Evolutionary conservation across 768 basidiomycete species (phyloP), one percentile per base, ranked within the genome.

Genomic region (Boletus tomentosulus): DNA sequence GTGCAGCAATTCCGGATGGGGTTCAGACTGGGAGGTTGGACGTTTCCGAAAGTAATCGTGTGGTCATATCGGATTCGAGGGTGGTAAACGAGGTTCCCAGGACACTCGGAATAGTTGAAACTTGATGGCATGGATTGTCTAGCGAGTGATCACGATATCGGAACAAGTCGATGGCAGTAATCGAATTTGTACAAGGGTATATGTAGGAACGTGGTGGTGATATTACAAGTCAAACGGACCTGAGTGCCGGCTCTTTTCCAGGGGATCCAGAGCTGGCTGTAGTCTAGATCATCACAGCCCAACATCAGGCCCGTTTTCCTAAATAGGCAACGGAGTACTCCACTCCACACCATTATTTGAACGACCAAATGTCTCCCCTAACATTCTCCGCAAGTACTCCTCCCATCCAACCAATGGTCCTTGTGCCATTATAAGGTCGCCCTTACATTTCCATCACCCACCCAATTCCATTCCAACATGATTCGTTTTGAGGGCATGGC

Each of bases 401-500:
- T 35, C 22, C 31, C 9, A n/a, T 9, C 22, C 4, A 15, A 6
- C 46, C 6, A 13, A 60, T 53, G 58, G 38, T 30, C 46, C 1
- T 51, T 55, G 48, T 7, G 30, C 45, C 7, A 52, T 19, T 19
- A 19, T 61, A 50, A 51, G 46, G 43, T 28, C 34, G n/a, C 38
- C 52, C 48, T 13, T 12, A 34, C 6, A 25, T 50, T 19, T 46
- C 25, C 15, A 19, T n/a, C 48, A 47, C 37, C 15, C 13, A 16
- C 28, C 42, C 28, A 25, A 4, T n/a, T 39, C 37, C 46, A 28
- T 38, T 4, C 39, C n/a, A 48, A 54, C 28, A 89, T 89, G 87
- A 89, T 90, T 66, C 82, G 87, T 50, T 89, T 89, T 76, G 87
- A 89, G 67, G 80, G 76, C 51, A 73, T 89, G 56, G 77, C 87